Conservation (phyloP, 345 rosid genomes). For the Citropsis articulata region DNA sequence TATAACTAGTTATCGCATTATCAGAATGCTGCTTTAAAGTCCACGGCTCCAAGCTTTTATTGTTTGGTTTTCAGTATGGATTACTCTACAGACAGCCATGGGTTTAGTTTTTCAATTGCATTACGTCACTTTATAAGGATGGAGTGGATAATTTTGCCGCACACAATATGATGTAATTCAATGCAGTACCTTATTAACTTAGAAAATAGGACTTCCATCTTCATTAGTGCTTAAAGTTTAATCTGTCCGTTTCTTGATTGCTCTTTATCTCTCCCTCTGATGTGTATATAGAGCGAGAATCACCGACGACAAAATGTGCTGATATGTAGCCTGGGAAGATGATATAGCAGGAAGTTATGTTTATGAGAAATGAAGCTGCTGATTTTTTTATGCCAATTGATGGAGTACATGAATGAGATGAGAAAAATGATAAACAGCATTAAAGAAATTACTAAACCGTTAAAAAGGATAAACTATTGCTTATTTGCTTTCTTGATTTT, state of each 20-base stretch:
- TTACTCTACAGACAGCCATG: background rate
- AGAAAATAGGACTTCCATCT: background rate
- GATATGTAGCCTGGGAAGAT: conserved; percentile 1
- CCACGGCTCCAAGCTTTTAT: background rate
- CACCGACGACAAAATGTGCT: background rate
- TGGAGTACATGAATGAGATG: conserved; percentile 15
- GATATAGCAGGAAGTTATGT: background rate
- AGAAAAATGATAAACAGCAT: conserved; percentile 8
- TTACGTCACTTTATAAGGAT: background rate
- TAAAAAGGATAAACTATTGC: conserved; percentile 13
- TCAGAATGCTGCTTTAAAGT: background rate
- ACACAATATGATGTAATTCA: background rate
- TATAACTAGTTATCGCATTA: background rate
- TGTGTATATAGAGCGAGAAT: background rate
- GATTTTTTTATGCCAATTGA: conserved; percentile 8
- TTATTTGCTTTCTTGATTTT: conserved; percentile 4
- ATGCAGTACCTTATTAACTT: background rate
- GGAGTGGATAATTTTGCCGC: background rate
- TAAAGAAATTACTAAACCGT: background rate
- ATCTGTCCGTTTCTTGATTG: background rate
- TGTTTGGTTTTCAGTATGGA: background rate
- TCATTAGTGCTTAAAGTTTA: background rate
- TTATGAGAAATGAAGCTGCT: conserved; percentile 9
- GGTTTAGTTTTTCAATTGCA: background rate
- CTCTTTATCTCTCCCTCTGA: background rate